A percentile compares a stretch with the other conserved stretches of the same genome.
Conservation (phyloP, 441 rosid species). For the Arabidopsis lyrata region DNA sequence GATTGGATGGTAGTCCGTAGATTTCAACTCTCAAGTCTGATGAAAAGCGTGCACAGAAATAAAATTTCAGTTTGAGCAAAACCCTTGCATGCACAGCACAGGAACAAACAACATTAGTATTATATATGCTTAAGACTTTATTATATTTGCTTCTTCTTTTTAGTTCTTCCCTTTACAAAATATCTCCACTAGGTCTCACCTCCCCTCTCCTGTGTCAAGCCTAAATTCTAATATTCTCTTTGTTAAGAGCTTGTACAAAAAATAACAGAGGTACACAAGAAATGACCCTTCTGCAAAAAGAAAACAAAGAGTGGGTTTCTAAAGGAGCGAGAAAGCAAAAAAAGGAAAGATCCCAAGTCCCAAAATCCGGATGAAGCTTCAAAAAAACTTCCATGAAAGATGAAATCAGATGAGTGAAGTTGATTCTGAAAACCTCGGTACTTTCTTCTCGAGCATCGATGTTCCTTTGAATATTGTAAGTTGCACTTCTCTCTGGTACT, state of each 20-base stretch:
- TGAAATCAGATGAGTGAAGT: conserved; percentile 16
- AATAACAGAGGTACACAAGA: conserved; percentile 34
- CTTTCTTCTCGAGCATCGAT: conserved; percentile 83
- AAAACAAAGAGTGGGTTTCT: conserved; percentile 1
- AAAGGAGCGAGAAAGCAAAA: neutral
- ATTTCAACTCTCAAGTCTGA: neutral
- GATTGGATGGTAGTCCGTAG: neutral
- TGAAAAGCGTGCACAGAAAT: too few relatives aligned
- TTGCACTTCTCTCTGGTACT: conserved; percentile 70
- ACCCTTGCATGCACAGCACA: neutral
- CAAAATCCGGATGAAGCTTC: conserved; percentile 35
- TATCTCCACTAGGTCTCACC: conserved; percentile 1
- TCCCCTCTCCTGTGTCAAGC: conserved; percentile 29
- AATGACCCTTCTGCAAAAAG: conserved; percentile 34
- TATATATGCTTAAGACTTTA: neutral
- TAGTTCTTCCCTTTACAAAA: conserved; percentile 33
- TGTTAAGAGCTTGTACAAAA: conserved; percentile 35
- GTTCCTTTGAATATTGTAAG: conserved; percentile 87
- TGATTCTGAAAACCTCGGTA: conserved; percentile 47
- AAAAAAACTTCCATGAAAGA: conserved; percentile 7
- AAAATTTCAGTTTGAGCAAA: neutral
- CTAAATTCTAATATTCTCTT: conserved; percentile 23
- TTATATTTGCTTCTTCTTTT: conserved; percentile 8
- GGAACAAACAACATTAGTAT: neutral
- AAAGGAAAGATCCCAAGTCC: conserved; percentile 32